Base-by-base conservation (phyloP, 768 basidiomycete genomes). In the Ramaria rubella region DNA sequence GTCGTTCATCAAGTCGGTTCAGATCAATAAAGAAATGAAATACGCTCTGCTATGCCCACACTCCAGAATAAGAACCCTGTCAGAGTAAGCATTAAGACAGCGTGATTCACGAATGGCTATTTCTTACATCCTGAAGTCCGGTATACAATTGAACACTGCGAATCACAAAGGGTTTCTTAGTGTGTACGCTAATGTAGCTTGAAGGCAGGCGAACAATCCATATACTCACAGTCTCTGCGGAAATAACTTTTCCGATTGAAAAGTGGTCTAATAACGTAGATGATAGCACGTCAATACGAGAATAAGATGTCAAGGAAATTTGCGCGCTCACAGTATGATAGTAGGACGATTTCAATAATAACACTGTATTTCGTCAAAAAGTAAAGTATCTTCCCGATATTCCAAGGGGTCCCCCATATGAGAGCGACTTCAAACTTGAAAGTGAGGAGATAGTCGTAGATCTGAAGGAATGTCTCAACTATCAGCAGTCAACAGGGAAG, bases 371-470 rank as follows among this genome's bases (percentile, higher is more conserved):
- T 58, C 15, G 58, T 59, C 40, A 64, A 40, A 8, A 64, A 30
- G 48, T 58, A 64, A 24, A 64, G 59, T 11, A 59, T 29, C 44
- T 64, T 64, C 5, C 48, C 52, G 31, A 49, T 26, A 19, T 31
- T 53, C 60, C 60, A 63, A 5, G 36, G 52, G 14, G 63, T 50
- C 4, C 36, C 48, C 63, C 63, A 64, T 3, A 64, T 46, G 8
- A 59, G 53, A 6, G 27, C 49, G 15, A 58, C 36, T 48, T 64
- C 63, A 8, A n/a, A 4, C 24, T 40, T 27, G 33, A 64, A 31
- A 17, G 61, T 62, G 31, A 64, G 46, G 36, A 62, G 9, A 33
- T 58, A 62, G 51, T 64, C 62, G 48, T 64, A 62, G 27, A 60
- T 29, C 61, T 62, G 50, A 19, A 23, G 26, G 40, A 24, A 5